phyloP scores from a whole-genome alignment of 83 land plant genomes.

The Diphasiastrum complanatum region DNA sequence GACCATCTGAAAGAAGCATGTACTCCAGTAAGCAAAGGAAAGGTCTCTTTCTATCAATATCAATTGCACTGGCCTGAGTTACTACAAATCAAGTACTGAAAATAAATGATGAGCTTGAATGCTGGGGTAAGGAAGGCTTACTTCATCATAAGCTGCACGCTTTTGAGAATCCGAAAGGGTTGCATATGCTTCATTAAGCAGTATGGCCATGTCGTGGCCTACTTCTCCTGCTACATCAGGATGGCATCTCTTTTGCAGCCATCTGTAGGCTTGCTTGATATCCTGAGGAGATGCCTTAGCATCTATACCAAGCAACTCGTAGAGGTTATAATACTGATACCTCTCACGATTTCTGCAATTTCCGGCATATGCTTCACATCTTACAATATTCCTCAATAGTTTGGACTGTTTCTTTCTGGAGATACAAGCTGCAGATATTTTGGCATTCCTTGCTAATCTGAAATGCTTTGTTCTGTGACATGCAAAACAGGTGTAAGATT shows the following conservation, averaged over 20 bases:
- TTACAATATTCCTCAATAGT: too few relatives aligned
- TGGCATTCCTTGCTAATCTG: too few relatives aligned
- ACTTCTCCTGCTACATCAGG: slow-evolving; percentile 88
- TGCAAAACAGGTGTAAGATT: too few relatives aligned
- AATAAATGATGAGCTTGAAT: too few relatives aligned
- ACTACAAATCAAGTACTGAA: neutral
- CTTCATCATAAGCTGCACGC: slow-evolving; percentile 70
- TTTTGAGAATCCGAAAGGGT: slow-evolving; percentile 61
- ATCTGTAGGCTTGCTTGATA: slow-evolving; percentile 71
- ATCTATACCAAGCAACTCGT: slow-evolving; percentile 78
- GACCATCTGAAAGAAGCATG: slow-evolving; percentile 38
- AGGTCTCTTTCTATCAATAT: neutral
- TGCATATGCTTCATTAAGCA: slow-evolving; percentile 78
- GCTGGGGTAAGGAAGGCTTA: slow-evolving; percentile 12
- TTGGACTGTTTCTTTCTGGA: too few relatives aligned
- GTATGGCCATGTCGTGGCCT: slow-evolving; percentile 94
- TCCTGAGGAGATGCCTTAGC: slow-evolving; percentile 41
- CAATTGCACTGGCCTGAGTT: neutral
- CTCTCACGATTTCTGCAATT: slow-evolving; percentile 4
- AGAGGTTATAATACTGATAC: slow-evolving; percentile 53
- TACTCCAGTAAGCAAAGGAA: neutral
- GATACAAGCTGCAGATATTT: too few relatives aligned
- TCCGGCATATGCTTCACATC: slow-evolving; percentile 14
- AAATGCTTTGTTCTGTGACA: too few relatives aligned
- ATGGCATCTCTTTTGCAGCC: slow-evolving; percentile 90